Evolutionary conservation across 805 yeast species (phyloP).

Genomic region (Ogataea allantospora): DNA sequence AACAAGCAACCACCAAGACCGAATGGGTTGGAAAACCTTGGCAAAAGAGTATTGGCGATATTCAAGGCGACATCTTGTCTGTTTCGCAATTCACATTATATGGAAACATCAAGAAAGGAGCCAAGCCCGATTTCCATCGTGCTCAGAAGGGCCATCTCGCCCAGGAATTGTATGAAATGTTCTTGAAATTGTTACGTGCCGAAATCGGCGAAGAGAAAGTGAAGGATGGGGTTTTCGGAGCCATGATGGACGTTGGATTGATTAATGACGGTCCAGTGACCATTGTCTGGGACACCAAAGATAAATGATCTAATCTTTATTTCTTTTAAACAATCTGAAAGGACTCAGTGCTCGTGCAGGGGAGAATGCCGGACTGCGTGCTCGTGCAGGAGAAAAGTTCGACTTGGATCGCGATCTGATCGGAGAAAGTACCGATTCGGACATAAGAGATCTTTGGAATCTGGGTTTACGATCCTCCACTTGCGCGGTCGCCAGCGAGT

Average conservation of each 20-base stretch:
- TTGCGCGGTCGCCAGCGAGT: constrained; percentile 3
- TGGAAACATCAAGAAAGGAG: constrained; percentile 83
- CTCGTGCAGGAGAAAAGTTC: constrained; percentile 30
- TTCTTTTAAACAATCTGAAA: constrained; percentile 26
- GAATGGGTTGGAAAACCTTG: constrained; percentile 68
- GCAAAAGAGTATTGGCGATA: constrained; percentile 67
- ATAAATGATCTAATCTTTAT: constrained; percentile 24
- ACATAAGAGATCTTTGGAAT: constrained; percentile 23
- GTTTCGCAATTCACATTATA: constrained; percentile 92
- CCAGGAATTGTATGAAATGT: constrained; percentile 47
- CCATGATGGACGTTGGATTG: constrained; percentile 91
- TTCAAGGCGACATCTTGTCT: constrained; percentile 70
- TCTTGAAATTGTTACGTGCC: constrained; percentile 45
- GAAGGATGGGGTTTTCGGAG: constrained; percentile 90
- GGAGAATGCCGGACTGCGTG: constrained; percentile 32
- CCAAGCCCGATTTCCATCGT: constrained; percentile 91
- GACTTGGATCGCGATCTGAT: constrained; percentile 24
- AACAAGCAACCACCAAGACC: constrained; percentile 41
- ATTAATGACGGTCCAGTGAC: constrained; percentile 95
- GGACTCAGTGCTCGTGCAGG: constrained; percentile 35
- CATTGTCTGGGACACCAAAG: constrained; percentile 71
- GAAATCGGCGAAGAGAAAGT: constrained; percentile 66
- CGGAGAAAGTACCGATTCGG: constrained; percentile 20
- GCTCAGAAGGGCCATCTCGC: constrained; percentile 81
- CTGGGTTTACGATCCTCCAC: constrained; percentile 21